Percentiles rank a stretch among this genome's conserved stretches.
phyloP scores from a whole-genome alignment of 768 basidiomycete genomes.

The Lyophyllum atratum region DNA sequence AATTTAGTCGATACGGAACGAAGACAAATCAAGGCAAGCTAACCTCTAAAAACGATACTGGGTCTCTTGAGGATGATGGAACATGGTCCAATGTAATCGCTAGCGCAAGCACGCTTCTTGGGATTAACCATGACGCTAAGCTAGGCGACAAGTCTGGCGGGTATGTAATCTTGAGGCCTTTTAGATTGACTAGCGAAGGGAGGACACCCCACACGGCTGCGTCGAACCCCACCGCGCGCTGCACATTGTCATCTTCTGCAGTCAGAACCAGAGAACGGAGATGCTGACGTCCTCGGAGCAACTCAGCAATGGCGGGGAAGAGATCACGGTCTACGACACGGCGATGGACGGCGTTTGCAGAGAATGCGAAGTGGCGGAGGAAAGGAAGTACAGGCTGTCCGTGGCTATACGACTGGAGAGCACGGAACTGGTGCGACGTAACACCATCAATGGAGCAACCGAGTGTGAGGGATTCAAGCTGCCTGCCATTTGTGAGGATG shows the following conservation, averaged over 20 bases:
- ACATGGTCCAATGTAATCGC: slow-evolving; percentile 46
- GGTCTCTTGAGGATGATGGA: slow-evolving; percentile 38
- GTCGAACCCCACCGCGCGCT: slow-evolving; percentile 62
- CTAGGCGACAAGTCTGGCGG: slow-evolving; percentile 64
- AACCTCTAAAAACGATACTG: slow-evolving; percentile 43
- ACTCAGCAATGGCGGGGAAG: slow-evolving; percentile 69
- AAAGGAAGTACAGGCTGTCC: slow-evolving; percentile 48
- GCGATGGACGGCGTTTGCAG: slow-evolving; percentile 42
- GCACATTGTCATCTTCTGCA: slow-evolving; percentile 43
- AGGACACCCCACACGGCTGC: slow-evolving; percentile 73
- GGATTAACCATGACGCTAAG: slow-evolving; percentile 70
- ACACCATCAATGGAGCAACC: slow-evolving; percentile 55
- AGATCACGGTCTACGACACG: slow-evolving; percentile 58
- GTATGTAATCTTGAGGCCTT: slow-evolving; percentile 60
- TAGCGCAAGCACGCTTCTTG: slow-evolving; percentile 50
- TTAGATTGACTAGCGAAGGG: slow-evolving; percentile 54
- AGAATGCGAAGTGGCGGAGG: slow-evolving; percentile 65
- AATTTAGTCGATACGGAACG: background rate
- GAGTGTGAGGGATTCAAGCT: slow-evolving; percentile 63
- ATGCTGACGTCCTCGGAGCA: slow-evolving; percentile 55
- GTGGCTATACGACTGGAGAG: slow-evolving; percentile 21
- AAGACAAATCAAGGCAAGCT: slow-evolving; percentile 8
- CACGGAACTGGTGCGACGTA: slow-evolving; percentile 52
- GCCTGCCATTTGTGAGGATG: slow-evolving; percentile 60
- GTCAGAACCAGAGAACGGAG: slow-evolving; percentile 57